These are phyloP conservation scores for Xylaria sp. DNA, from an alignment of 2,329 filamentous ascomycete species.

Conservation along the genomic window DNA sequence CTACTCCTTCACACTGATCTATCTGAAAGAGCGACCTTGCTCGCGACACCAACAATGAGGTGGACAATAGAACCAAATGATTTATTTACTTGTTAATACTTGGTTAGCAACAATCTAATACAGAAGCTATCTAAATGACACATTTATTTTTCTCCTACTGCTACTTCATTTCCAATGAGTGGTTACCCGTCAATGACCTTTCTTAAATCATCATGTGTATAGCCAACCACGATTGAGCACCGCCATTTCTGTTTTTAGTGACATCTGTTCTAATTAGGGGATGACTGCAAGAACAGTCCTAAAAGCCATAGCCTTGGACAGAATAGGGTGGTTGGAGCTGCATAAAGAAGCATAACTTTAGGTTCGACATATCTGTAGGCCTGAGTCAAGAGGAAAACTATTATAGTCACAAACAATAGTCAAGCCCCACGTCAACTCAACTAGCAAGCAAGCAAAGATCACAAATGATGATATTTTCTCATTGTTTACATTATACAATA, in stretches of 20 bases:
- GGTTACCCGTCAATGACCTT: background rate
- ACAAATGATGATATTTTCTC: conserved; percentile 19
- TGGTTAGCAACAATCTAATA: background rate
- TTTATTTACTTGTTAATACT: too few relatives aligned
- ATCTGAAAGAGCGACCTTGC: background rate
- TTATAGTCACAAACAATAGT: background rate
- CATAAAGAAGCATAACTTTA: background rate
- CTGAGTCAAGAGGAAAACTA: background rate
- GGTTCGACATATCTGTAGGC: background rate
- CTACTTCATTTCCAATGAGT: background rate
- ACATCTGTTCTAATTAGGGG: background rate
- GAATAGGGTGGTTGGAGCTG: background rate
- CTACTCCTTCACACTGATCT: background rate
- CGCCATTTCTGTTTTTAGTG: background rate
- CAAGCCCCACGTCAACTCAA: background rate
- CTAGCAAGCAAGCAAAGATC: background rate
- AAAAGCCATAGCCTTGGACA: background rate
- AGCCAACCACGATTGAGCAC: background rate
- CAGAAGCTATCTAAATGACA: background rate
- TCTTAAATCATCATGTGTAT: background rate
- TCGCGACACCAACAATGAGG: too few relatives aligned
- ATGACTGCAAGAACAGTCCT: background rate
- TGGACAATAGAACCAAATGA: background rate
- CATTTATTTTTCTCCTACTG: background rate
- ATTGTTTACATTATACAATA: conserved; percentile 33